A percentile compares a stretch with the other conserved stretches of the same genome.
Conservation (phyloP, 75 land plant species). For the Isoetes taiwanensis region DNA sequence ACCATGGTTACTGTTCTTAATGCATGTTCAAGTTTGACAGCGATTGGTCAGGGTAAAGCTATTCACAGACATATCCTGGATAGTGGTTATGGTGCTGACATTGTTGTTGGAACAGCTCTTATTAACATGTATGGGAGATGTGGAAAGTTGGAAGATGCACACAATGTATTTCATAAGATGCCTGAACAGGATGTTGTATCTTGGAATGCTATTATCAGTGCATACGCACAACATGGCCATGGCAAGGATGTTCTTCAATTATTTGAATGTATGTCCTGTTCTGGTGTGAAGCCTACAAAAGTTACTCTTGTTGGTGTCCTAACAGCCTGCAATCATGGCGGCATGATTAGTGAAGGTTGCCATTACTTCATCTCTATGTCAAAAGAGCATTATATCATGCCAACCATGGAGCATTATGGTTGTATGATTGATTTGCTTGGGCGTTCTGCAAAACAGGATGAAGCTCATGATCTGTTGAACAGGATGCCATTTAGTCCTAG, state of each 20-base stretch:
- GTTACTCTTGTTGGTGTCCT: background rate
- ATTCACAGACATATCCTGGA: slow-evolving; percentile 34
- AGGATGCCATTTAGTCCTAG: background rate
- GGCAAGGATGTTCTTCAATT: too few species aligned
- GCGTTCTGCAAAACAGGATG: background rate
- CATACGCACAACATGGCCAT: slow-evolving; percentile 26
- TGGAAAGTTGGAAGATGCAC: slow-evolving; percentile 21
- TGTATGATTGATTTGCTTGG: slow-evolving; percentile 1
- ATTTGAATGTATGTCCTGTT: too few species aligned
- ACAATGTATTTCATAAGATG: slow-evolving; percentile 40
- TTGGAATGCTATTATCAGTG: slow-evolving; percentile 40
- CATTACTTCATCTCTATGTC: background rate
- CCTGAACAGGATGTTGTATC: slow-evolving; percentile 36
- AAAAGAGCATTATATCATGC: background rate
- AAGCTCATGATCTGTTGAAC: background rate
- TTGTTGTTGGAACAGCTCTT: slow-evolving; percentile 28
- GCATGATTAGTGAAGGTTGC: background rate
- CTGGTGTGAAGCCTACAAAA: background rate
- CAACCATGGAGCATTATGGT: background rate
- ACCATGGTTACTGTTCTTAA: too few species aligned
- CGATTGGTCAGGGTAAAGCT: slow-evolving; percentile 23
- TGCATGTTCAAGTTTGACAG: too few species aligned
- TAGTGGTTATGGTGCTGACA: slow-evolving; percentile 19
- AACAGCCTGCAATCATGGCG: background rate
- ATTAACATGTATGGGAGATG: slow-evolving; percentile 21